Conservation (phyloP, 139 green algal species). For the Astrephomene gubernaculifera region DNA sequence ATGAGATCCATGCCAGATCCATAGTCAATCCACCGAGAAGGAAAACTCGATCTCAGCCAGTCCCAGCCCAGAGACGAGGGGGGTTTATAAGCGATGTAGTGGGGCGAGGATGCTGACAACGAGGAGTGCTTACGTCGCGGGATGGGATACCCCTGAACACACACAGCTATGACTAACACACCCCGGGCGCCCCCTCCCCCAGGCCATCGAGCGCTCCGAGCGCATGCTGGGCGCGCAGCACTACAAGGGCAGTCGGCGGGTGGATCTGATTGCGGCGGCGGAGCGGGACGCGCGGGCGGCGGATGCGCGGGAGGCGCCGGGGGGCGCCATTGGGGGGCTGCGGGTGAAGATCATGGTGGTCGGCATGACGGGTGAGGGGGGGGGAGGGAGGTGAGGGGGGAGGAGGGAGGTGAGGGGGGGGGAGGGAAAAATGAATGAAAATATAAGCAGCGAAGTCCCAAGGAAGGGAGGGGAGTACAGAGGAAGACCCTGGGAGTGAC, state of each 20-base stretch:
- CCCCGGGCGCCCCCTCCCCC: background rate
- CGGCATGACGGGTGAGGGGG: constrained; percentile 62
- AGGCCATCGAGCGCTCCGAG: constrained; percentile 59
- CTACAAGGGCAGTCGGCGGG: constrained; percentile 46
- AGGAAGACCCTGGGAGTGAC: too few species aligned
- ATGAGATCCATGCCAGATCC: background rate
- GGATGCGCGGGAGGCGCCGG: background rate
- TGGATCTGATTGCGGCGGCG: constrained; percentile 47
- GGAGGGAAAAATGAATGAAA: background rate
- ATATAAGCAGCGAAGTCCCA: too few species aligned
- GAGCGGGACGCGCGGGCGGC: constrained; percentile 34
- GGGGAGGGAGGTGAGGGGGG: background rate
- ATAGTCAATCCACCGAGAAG: background rate
- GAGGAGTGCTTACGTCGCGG: background rate
- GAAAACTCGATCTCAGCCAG: background rate
- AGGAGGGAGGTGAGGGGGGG: background rate
- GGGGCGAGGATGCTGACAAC: background rate
- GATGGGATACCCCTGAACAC: too few species aligned
- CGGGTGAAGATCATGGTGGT: constrained; percentile 65
- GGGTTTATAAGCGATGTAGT: background rate
- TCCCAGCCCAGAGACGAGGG: background rate
- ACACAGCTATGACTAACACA: background rate
- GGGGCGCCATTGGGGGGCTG: constrained; percentile 15
- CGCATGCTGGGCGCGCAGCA: constrained; percentile 48
- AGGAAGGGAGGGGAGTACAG: background rate